Evolutionary conservation across 495 filamentous ascomycete species (phyloP).

Genomic region (Neurospora terricola): DNA sequence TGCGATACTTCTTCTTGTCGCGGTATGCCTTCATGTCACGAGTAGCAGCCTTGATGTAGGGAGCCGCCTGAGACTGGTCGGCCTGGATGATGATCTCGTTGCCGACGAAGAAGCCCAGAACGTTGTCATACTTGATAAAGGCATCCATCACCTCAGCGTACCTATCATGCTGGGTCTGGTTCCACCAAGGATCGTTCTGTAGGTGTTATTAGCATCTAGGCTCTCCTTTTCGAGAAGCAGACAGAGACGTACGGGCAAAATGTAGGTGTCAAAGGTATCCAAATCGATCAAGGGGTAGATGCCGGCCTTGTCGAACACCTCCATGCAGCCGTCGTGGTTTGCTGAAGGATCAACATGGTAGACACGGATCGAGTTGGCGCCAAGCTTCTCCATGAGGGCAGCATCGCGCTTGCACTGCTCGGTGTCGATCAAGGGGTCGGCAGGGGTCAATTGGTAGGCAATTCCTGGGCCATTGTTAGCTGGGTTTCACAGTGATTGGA

Average conservation of each 20-base stretch:
- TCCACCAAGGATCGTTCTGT: conserved; percentile 54
- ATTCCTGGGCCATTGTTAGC: conserved; percentile 7
- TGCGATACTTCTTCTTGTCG: conserved; percentile 65
- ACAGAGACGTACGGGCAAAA: conserved; percentile 49
- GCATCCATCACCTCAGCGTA: conserved; percentile 67
- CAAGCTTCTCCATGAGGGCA: conserved; percentile 65
- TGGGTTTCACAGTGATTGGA: background rate
- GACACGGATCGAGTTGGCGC: conserved; percentile 77
- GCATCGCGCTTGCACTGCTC: conserved; percentile 74
- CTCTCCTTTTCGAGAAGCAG: conserved; percentile 2
- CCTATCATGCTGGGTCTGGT: conserved; percentile 51
- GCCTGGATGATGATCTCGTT: conserved; percentile 68
- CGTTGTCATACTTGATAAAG: conserved; percentile 71
- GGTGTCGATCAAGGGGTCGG: conserved; percentile 66
- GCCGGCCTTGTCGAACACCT: conserved; percentile 54
- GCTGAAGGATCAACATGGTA: conserved; percentile 70
- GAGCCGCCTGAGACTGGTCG: conserved; percentile 57
- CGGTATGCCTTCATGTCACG: conserved; percentile 78
- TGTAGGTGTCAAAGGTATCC: conserved; percentile 73
- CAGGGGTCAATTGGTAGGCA: conserved; percentile 16
- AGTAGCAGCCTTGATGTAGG: conserved; percentile 71
- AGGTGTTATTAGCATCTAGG: conserved; percentile 1
- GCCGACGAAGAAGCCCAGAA: conserved; percentile 73
- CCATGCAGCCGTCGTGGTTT: conserved; percentile 67
- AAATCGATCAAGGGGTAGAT: conserved; percentile 80